Conservation (phyloP, 208 protist genomes). For the Kentomonas sorsogonicus region DNA sequence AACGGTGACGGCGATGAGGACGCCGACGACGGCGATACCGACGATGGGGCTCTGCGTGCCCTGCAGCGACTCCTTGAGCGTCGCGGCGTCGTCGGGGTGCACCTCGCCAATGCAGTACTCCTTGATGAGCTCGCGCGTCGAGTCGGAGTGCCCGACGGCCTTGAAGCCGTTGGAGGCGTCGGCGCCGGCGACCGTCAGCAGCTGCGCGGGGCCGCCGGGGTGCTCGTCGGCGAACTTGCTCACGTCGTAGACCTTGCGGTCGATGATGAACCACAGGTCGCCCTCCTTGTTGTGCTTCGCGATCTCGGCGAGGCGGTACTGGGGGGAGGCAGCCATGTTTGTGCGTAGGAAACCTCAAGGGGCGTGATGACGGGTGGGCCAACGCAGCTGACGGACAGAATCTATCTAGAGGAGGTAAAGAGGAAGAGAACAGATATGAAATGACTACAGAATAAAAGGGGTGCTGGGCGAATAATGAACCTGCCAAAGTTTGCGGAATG, state of each 20-base stretch:
- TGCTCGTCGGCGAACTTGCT: constrained; percentile 63
- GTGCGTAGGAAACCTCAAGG: too few species aligned
- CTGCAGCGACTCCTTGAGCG: constrained; percentile 24
- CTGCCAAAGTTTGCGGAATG: too few species aligned
- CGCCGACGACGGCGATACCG: constrained; percentile 25
- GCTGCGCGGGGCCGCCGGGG: constrained; percentile 62
- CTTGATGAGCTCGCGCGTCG: constrained; percentile 38
- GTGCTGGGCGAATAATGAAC: too few species aligned
- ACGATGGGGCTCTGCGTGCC: constrained; percentile 13
- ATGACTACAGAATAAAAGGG: too few species aligned
- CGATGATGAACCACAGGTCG: constrained; percentile 68
- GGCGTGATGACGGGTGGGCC: too few species aligned
- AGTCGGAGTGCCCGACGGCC: constrained; percentile 47
- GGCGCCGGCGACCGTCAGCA: constrained; percentile 47
- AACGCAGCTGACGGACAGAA: too few species aligned
- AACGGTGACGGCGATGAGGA: constrained; percentile 18
- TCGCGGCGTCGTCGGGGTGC: constrained; percentile 23
- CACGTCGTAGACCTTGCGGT: constrained; percentile 77
- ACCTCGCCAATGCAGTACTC: constrained; percentile 55
- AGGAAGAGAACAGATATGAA: too few species aligned
- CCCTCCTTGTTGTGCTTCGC: constrained; percentile 41
- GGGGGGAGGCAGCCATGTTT: constrained; percentile 8
- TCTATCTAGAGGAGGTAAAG: too few species aligned
- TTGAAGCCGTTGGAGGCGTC: constrained; percentile 72
- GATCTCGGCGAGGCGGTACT: constrained; percentile 34